Base-by-base conservation (phyloP, 768 basidiomycete species). In the Boletus pseudo-olivaceus region DNA sequence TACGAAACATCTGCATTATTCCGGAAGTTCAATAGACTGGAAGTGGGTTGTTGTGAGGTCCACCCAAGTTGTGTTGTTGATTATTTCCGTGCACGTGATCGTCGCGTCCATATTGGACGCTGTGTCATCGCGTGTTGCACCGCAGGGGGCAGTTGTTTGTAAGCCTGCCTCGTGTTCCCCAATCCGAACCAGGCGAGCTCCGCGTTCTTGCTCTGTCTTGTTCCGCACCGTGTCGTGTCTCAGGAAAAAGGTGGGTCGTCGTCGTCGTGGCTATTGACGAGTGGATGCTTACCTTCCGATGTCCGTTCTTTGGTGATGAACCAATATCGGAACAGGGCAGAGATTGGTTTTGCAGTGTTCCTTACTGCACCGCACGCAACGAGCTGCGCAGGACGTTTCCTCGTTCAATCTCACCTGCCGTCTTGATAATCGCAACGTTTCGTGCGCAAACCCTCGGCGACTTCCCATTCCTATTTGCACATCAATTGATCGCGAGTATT, bases 81-180 rank as follows among this genome's bases (percentile, higher is more conserved):
- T 29, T 27, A 20, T 45, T 50, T 33, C 41, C 33, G 45, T 29
- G 15, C 66, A 68, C 67, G 66, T 68, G 67, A 64, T 29, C 7
- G 17, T 37, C 57, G 50, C 56, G 59, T 56, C 38, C 55, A 26
- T 43, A 40, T 51, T 53, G 38, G 34, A 14, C 32, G n/a, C 7
- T 17, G 29, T 29, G 29, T 23, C 47, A 45, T 49, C 61, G 52
- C 59, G 55, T 61, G 56, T 54, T 50, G 43, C 30, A 32, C 47
- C 29, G 39, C 56, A 46, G 33, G 42, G 33, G 2, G 23, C 23
- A 23, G 17, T 37, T 43, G 55, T 65, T 62, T 66, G 63, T 66
- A 66, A 67, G 66, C 63, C 40, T 47, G 60, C 68, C 67, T 66
- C 68, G 67, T 70, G 68, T 60, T 35, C 43, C 52, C 56, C 57